Conservation (phyloP, 2,329 filamentous ascomycete species). For the Trichoderma simmonsii region DNA sequence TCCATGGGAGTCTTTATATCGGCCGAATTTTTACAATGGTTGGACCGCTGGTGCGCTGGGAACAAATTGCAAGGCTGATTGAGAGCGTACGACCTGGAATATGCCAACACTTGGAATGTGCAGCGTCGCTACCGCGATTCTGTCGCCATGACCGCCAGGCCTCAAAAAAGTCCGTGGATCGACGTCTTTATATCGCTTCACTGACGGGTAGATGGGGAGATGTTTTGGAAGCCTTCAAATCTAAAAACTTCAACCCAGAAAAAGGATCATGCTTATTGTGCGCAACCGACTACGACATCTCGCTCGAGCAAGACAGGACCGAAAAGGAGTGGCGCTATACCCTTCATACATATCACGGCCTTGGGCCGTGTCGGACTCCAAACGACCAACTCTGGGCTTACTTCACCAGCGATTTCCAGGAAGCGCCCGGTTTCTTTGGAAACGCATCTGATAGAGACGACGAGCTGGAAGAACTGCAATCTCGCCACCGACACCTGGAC, state of each 20-base stretch:
- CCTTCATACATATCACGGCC: background rate
- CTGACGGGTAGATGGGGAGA: no score
- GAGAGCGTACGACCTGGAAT: background rate
- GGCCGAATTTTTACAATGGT: background rate
- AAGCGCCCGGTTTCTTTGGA: background rate
- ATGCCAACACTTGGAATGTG: background rate
- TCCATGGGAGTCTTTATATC: background rate
- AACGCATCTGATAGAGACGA: fast-evolving
- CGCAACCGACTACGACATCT: background rate
- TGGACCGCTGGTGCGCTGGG: background rate
- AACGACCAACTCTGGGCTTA: background rate
- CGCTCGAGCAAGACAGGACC: background rate
- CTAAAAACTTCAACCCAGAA: background rate
- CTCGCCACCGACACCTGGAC: background rate
- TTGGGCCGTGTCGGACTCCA: background rate
- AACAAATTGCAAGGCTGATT: background rate
- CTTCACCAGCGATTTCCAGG: background rate
- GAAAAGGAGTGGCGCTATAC: background rate
- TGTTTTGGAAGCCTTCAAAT: background rate
- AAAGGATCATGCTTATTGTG: background rate
- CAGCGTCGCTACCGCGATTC: background rate
- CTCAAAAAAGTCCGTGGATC: background rate
- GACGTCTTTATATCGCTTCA: background rate
- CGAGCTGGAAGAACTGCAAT: background rate
- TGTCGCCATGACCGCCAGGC: background rate